Base-by-base conservation (phyloP, 352 stramenopile species). In the Globisporangium spiculum region DNA sequence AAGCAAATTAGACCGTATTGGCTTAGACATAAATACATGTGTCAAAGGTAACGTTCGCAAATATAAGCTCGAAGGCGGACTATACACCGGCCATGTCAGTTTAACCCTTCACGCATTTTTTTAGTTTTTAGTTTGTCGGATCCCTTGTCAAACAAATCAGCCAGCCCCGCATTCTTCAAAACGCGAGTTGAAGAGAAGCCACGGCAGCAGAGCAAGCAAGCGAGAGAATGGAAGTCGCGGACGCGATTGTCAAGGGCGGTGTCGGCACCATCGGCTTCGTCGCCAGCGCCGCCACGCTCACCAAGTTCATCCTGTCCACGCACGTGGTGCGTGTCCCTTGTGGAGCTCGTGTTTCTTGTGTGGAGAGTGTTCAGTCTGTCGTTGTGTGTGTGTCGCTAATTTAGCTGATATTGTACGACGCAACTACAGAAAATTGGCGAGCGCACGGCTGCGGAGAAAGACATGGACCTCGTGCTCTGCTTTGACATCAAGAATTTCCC, bases 251-350 rank as follows among this genome's bases (percentile, higher is more conserved):
- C 67, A 92, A 92, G 76, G 82, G 84, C 63, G 86, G 81, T 52
- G 61, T 94, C 6, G 84, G 84, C 53, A 76, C 80, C n/a, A 66
- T 90, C 59, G 86, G 86, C 68, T 89, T 94, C 53, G 63, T 90
- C 20, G 84, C 82, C 55, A 94, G 84, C 60, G 84, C 83, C 65
- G 83, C 83, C 71, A 89, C 83, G 75, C 79, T 94, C 52, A 84
- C 81, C 70, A 93, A 92, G 78, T 94, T 93, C 76, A 89, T 94
- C 62, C 65, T 87, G 55, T 78, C 80, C 24, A 91, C 86, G 36
- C 77, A 83, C 8, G 79, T 93, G 81, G 84, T 92, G 60, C 36
- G 66, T 71, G 7, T 46, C 65, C 1, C 38, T 22, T 70, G 22
- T 57, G 48, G 67, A 4, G 4, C 67, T 61, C 30, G 75, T 46